Percentiles rank a stretch among this genome's conserved stretches.
These are phyloP conservation scores for Yueomyces sinensis DNA, from an alignment of 805 yeast genomes.

Conservation along the genomic window DNA sequence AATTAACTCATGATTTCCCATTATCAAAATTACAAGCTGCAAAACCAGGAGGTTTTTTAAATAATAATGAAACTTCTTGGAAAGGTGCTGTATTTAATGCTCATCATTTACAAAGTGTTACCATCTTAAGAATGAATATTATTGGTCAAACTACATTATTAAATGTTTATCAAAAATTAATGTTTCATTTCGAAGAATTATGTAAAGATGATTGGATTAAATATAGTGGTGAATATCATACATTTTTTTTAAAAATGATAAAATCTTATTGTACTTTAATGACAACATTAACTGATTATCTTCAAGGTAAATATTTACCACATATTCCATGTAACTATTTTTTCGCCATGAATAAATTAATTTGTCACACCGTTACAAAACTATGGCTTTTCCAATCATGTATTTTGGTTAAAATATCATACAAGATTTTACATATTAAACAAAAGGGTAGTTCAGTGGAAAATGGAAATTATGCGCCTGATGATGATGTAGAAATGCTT, in stretches of 20 bases:
- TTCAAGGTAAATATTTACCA: conserved; percentile 2
- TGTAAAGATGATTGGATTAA: conserved; percentile 1
- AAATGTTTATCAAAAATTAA: conserved; percentile 4
- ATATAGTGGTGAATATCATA: conserved; percentile 4
- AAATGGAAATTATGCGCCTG: background rate
- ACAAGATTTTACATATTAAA: conserved; percentile 1
- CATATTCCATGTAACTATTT: conserved; percentile 1
- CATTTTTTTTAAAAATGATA: conserved; percentile 2
- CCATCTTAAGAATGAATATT: conserved; percentile 6
- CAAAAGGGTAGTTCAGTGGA: background rate
- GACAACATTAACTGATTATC: conserved; percentile 2
- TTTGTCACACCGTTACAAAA: conserved; percentile 5
- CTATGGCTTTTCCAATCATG: conserved; percentile 8
- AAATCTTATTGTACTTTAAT: conserved; percentile 2
- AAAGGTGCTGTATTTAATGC: conserved; percentile 4
- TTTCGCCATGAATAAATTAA: conserved; percentile 5
- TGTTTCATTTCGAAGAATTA: conserved; percentile 8
- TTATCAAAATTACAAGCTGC: background rate
- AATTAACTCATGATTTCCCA: conserved; percentile 7
- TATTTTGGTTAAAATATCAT: conserved; percentile 5
- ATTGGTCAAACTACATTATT: conserved; percentile 5
- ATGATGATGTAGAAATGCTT: background rate
- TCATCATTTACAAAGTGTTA: conserved; percentile 2
- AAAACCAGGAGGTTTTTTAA: background rate
- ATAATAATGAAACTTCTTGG: conserved; percentile 2